Evolutionary conservation across 345 rosid genomes (phyloP).

Genomic region (Eucalyptus sideroxylon): DNA sequence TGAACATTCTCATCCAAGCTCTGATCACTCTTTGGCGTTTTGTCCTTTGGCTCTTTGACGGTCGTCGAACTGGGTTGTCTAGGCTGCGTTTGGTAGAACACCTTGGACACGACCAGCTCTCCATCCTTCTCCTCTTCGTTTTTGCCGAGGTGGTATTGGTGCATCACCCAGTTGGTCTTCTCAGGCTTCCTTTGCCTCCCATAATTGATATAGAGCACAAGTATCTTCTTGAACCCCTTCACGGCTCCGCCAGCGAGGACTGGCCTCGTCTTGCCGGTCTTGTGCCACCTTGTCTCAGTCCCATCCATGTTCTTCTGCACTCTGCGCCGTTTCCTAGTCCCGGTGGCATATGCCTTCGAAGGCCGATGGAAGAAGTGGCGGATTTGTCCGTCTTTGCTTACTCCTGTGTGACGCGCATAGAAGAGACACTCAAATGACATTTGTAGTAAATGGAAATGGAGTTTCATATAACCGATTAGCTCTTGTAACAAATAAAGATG

Average conservation of each 20-base stretch:
- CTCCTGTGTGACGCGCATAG: conserved; percentile 31
- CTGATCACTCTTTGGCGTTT: not conserved
- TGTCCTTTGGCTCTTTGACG: not conserved
- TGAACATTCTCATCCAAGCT: not conserved
- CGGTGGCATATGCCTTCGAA: conserved; percentile 91
- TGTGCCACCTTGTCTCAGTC: conserved; percentile 91
- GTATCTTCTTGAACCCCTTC: conserved; percentile 78
- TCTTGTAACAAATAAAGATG: not conserved
- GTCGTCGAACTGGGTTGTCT: conserved; percentile 39
- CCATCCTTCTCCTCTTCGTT: conserved; percentile 86
- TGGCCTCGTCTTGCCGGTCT: conserved; percentile 87
- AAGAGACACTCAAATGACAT: not conserved
- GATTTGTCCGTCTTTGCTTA: conserved; percentile 76
- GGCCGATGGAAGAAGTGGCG: conserved; percentile 92
- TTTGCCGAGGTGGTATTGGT: conserved; percentile 83
- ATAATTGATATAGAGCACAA: conserved; percentile 83
- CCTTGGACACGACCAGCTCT: conserved; percentile 70
- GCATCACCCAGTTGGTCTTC: conserved; percentile 97
- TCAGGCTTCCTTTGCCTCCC: conserved; percentile 84
- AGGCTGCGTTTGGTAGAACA: conserved; percentile 94
- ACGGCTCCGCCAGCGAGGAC: conserved; percentile 25
- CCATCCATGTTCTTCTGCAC: conserved; percentile 65
- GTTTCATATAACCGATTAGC: not conserved
- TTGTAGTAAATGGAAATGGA: not conserved
- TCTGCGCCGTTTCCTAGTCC: conserved; percentile 77